These are phyloP conservation scores for Ananas comosus DNA, from an alignment of 176 grass and related monocot species.

Conservation along the genomic window DNA sequence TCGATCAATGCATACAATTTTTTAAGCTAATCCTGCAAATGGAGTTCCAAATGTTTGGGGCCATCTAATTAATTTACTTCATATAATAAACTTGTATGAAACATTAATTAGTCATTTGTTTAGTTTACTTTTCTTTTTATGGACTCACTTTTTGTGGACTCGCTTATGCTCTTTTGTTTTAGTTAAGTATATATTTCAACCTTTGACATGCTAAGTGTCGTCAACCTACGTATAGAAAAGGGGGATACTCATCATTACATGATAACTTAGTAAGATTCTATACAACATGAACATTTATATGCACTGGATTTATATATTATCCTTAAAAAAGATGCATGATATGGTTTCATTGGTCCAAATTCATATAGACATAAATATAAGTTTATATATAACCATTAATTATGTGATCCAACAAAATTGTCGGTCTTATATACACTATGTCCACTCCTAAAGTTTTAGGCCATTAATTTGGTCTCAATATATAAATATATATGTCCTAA, in stretches of 20 bases:
- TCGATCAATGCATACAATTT: too few relatives aligned
- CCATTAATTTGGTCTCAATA: background rate
- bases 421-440: background rate
- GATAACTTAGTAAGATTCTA: background rate
- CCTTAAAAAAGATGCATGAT: too few relatives aligned
- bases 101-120: background rate
- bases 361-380: too few relatives aligned
- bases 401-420: background rate
- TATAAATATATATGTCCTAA: background rate
- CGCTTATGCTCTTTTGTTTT: too few relatives aligned
- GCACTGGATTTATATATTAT: background rate
- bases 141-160: too few relatives aligned
- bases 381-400: too few relatives aligned
- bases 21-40: too few relatives aligned
- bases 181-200: background rate
- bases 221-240: background rate
- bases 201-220: background rate
- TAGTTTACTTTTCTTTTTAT: background rate
- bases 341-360: too few relatives aligned
- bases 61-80: too few relatives aligned
- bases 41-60: too few relatives aligned
- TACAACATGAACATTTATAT: background rate
- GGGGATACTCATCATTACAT: slow-evolving; percentile 1
- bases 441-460: background rate
- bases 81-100: too few relatives aligned